Evolutionary conservation across 345 rosid genomes (phyloP).

Genomic region (Theobroma cacao): DNA sequence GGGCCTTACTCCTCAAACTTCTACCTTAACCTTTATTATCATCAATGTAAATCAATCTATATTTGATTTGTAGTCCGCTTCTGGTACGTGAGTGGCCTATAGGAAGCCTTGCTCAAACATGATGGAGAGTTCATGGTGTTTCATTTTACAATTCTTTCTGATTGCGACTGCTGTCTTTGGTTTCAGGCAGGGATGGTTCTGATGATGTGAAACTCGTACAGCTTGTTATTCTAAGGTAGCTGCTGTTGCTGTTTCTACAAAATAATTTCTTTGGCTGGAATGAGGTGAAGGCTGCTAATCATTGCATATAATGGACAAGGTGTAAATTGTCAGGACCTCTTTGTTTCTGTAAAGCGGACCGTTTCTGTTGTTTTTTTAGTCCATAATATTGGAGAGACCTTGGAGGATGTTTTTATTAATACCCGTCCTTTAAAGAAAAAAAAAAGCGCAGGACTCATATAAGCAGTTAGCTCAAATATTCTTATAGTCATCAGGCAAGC

Average conservation of each 20-base stretch:
- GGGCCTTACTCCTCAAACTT: too few relatives aligned
- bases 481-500: neutral
- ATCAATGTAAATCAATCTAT: neutral
- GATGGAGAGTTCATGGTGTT: neutral
- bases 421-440: neutral
- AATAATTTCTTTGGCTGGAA: conserved; percentile 16
- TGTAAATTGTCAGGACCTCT: conserved; percentile 27
- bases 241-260: conserved; percentile 18
- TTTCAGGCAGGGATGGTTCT: conserved; percentile 12
- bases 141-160: neutral
- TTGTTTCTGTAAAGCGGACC: conserved; percentile 32
- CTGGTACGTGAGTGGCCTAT: too few relatives aligned
- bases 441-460: too few relatives aligned
- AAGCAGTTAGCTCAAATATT: too few relatives aligned
- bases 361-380: conserved; percentile 6
- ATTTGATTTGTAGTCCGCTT: neutral
- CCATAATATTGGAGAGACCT: neutral
- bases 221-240: conserved; percentile 11
- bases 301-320: conserved; percentile 8
- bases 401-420: conserved; percentile 3
- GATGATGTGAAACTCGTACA: neutral
- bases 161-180: neutral
- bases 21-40: neutral
- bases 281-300: conserved; percentile 17
- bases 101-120: neutral